phyloP scores from a whole-genome alignment of 345 rosid species.

The Anacardium occidentale region DNA sequence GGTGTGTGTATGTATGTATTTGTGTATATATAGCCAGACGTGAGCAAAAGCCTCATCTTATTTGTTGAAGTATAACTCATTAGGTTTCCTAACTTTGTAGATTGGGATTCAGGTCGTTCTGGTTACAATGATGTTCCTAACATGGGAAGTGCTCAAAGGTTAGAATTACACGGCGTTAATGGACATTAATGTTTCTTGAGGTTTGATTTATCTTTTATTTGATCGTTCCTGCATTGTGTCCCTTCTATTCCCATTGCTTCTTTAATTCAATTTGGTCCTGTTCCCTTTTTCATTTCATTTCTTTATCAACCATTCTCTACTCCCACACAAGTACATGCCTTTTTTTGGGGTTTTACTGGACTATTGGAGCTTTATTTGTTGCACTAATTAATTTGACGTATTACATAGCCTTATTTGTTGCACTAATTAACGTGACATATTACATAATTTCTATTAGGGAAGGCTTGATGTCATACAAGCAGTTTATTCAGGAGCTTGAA shows the following conservation, averaged over 20 bases:
- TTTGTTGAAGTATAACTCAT: neutral
- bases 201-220: conserved; percentile 12
- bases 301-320: no score
- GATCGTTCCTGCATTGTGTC: neutral
- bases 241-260: neutral
- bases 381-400: conserved; percentile 9
- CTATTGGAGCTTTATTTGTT: conserved; percentile 1
- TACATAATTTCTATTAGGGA: conserved; percentile 57
- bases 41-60: neutral
- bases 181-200: conserved; percentile 13
- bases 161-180: conserved; percentile 23
- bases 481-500: conserved; percentile 98
- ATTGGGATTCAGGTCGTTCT: conserved; percentile 80
- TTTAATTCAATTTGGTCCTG: no score
- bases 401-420: neutral
- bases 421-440: conserved; percentile 7
- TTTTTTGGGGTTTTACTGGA: neutral
- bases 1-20: neutral
- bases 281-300: no score
- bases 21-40: no score
- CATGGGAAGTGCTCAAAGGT: conserved; percentile 59
- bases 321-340: no score
- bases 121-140: conserved; percentile 59
- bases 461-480: conserved; percentile 99
- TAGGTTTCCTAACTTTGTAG: conserved; percentile 36